Evolutionary conservation across 441 rosid species (phyloP), one percentile per base, ranked within the genome.

Genomic region (Biscutella laevigata): DNA sequence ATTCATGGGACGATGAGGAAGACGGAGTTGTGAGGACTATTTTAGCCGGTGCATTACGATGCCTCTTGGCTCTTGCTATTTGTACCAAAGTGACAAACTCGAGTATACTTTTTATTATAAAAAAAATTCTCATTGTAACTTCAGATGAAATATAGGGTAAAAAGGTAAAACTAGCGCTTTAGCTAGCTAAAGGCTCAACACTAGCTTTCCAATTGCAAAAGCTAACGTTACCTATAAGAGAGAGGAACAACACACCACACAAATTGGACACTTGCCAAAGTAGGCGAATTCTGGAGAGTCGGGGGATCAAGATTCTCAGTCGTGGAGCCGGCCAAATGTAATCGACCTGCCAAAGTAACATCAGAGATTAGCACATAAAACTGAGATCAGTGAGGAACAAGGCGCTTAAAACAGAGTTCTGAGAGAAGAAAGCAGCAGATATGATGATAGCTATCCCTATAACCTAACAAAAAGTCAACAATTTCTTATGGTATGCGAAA

Each of bases 231-330:
- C 13, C 34, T 13, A 20, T 14, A 43, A 12, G 15, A 33, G 10
- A 12, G 8, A 46, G 4, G 7, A 32, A 34, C 39, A 61, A 52
- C 57, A 51, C 52, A 61, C 25, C 51, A 34, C 53, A 61, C 59
- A 43, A 32, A 26, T 26, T 24, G n/a, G n/a, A n/a, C n/a, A n/a
- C 35, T 51, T 41, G 67, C n/a, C 60, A 20, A 4, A 53, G 39
- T 14, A 34, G 24, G 30, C 38, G 8, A n/a, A 14, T 42, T 13
- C 30, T 12, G 51, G 50, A 43, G 36, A 33, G 29, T 13, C 3
- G 13, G 10, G 22, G 52, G 14, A 35, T 44, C 53, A 37, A 29
- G 35, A 15, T 16, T 38, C 49, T 30, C 56, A 22, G 5, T 32
- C 60, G 44, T 29, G 21, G 26, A 53, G 4, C 33, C 4, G 2